phyloP scores from a whole-genome alignment of 2,329 filamentous ascomycete genomes.

The Incumbomyces lentus region DNA sequence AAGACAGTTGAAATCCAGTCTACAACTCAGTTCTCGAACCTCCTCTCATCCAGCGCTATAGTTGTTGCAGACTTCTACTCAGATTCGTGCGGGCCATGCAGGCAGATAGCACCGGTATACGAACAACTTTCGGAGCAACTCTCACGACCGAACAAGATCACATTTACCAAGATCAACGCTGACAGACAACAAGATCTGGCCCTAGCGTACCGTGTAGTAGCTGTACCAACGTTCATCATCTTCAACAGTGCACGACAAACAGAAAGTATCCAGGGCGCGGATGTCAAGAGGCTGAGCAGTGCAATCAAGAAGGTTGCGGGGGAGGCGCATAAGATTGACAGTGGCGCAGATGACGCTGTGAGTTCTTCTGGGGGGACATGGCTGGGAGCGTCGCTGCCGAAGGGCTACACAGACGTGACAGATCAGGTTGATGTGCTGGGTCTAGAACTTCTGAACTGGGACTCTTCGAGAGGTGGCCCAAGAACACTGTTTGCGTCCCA shows the following conservation, averaged over 20 bases:
- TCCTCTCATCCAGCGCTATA: conserved; percentile 63
- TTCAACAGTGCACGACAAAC: conserved; percentile 62
- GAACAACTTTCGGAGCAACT: conserved; percentile 63
- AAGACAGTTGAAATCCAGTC: conserved; percentile 48
- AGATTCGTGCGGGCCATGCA: conserved; percentile 77
- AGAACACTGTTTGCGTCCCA: conserved; percentile 60
- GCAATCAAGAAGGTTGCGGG: conserved; percentile 60
- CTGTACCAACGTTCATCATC: conserved; percentile 86
- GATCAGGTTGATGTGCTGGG: conserved; percentile 68
- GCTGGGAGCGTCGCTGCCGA: conserved; percentile 64
- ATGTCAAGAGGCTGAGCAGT: conserved; percentile 58
- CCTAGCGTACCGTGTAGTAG: conserved; percentile 59
- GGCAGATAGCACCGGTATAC: conserved; percentile 71
- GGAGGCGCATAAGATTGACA: conserved; percentile 45
- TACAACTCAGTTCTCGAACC: conserved; percentile 52
- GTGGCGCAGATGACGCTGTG: conserved; percentile 31
- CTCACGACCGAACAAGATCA: conserved; percentile 60
- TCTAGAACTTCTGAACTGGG: conserved; percentile 78
- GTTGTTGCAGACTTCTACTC: conserved; percentile 88
- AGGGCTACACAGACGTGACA: conserved; percentile 75
- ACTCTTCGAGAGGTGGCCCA: conserved; percentile 63
- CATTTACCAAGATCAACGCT: conserved; percentile 79
- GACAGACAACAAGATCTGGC: conserved; percentile 67
- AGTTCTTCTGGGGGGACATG: conserved; percentile 45
- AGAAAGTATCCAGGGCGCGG: conserved; percentile 62